Percentiles rank a stretch among this genome's conserved stretches.
Conservation (phyloP, 116 monocot genomes). For the Dioscorea cayenensis region DNA sequence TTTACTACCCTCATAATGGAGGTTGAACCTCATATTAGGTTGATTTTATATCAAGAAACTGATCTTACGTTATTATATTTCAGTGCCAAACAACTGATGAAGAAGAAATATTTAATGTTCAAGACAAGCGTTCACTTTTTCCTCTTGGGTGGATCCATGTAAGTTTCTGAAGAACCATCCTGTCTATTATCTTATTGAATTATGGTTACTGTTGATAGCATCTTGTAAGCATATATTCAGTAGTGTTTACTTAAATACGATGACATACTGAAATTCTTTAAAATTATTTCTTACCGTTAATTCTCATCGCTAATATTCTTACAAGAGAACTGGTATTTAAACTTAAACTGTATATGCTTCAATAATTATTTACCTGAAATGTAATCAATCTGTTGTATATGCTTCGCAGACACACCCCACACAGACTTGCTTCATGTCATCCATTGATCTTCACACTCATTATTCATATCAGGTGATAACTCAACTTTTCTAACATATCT, state of each 20-base stretch:
- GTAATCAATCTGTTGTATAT: not conserved
- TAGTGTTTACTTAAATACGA: no score
- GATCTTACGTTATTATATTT: conserved; percentile 7
- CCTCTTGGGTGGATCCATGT: conserved; percentile 99
- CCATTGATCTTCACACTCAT: conserved; percentile 99
- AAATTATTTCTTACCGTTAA: not conserved
- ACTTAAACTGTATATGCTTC: not conserved
- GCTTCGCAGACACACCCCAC: conserved; percentile 92
- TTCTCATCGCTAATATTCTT: not conserved
- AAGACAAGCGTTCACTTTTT: conserved; percentile 86
- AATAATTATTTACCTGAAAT: not conserved
- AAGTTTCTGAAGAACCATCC: conserved; percentile 26
- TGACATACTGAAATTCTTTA: not conserved
- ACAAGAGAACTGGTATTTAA: not conserved
- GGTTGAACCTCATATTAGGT: not conserved
- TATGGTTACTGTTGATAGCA: not conserved
- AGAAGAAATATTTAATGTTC: conserved; percentile 96
- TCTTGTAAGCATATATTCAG: no score
- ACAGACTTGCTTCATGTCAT: conserved; percentile 99
- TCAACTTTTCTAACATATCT: not conserved
- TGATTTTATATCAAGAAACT: not conserved
- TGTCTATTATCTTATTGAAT: not conserved
- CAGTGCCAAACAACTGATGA: conserved; percentile 99
- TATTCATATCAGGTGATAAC: conserved; percentile 92
- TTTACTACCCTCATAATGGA: not conserved